Base-by-base conservation (phyloP, 2,329 filamentous ascomycete species). In the Capronia epimyces region DNA sequence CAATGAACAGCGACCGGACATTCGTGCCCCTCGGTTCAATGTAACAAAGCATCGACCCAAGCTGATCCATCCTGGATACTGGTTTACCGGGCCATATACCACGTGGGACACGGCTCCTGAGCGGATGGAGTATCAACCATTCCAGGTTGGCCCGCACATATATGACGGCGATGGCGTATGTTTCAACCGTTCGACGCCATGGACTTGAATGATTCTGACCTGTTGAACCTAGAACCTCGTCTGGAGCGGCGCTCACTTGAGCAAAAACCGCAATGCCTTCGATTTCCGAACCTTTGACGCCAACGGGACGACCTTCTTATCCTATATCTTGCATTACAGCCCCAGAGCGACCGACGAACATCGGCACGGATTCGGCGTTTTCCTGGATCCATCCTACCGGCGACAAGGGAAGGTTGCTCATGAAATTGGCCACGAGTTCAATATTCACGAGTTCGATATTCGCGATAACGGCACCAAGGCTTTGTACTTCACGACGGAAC, bases 371-470 rank as follows among this genome's bases (percentile, higher is more conserved):
- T 12, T 22, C 3, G 43, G 27, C n/a, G 37, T 48, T 31, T 29
- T 44, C 18, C 42, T 46, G 32, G 24, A 50, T 20, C 24, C 42
- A 3, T 50, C 42, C n/a, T 50, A 18, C 42, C 24, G 4, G 15
- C 24, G 10, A 13, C 15, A 46, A 36, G 24, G n/a, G 12, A 13
- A 16, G 9, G 25, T 21, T 9, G 9, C 8, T 27, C 22, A 34
- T 39, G 7, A 31, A 18, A 21, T 20, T 27, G 32, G 16, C 15
- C 10, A 16, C n/a, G 25, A 29, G 13, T 50, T 39, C 41, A 53
- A 57, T 21, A 24, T 57, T n/a, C 55, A 57, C 32, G 55, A 57
- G 18, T 53, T 57, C 37, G 22, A 52, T 13, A 52, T 55, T 18
- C 49, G 43, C 20, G 43, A 52, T 18, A 22, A 31, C 36, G 41